Conservation (phyloP, 1,139 yeast species). For the Magnusiomyces paraingens region DNA sequence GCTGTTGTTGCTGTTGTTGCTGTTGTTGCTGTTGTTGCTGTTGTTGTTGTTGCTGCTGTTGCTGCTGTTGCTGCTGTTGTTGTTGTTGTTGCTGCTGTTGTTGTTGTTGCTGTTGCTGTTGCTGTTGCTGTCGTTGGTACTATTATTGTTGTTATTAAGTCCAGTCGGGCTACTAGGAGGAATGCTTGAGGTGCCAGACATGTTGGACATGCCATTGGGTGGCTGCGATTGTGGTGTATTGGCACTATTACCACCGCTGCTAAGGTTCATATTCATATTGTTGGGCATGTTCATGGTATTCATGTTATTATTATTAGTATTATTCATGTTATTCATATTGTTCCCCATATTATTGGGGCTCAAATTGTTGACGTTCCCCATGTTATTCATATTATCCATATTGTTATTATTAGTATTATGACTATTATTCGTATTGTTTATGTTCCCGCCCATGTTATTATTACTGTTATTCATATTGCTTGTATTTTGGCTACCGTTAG, state of each 20-base stretch:
- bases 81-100: slow-evolving; percentile 8
- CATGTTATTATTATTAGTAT: neutral
- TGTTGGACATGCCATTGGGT: slow-evolving; percentile 3
- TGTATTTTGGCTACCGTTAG: neutral
- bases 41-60: slow-evolving; percentile 21
- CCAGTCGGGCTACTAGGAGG: neutral
- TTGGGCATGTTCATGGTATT: neutral
- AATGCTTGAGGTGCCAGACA: neutral
- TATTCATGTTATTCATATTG: neutral
- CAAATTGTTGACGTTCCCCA: no score
- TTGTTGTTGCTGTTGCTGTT: slow-evolving; percentile 11
- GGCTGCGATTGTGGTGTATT: slow-evolving; percentile 6
- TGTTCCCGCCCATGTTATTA: neutral
- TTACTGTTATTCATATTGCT: neutral
- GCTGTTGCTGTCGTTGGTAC: slow-evolving; percentile 9
- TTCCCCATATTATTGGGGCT: neutral
- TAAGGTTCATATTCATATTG: no score
- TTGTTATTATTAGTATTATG: neutral
- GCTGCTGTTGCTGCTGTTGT: slow-evolving; percentile 15
- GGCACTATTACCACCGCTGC: neutral
- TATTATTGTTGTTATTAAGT: no score
- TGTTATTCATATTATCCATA: neutral
- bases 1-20: slow-evolving; percentile 16
- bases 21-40: slow-evolving; percentile 19
- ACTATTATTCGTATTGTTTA: neutral